Conservation (phyloP, 2,329 filamentous ascomycete species). For the Colletotrichum orchidophilum region DNA sequence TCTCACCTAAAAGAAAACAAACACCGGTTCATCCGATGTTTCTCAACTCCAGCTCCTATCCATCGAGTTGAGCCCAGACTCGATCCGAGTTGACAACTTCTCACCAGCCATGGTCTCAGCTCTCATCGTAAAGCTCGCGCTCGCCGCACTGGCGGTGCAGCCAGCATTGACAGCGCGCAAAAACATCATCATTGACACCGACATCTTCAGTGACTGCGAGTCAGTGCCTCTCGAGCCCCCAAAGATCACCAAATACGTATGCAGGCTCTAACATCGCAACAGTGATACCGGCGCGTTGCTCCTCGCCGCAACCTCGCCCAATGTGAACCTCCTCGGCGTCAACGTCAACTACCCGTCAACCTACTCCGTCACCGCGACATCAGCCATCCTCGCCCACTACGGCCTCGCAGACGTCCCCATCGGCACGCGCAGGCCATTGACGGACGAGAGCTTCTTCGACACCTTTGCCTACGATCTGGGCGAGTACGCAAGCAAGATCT, state of each 20-base stretch:
- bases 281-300: constrained; percentile 54
- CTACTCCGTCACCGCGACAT: constrained; percentile 52
- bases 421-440: constrained; percentile 50
- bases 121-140: neutral
- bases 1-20: neutral
- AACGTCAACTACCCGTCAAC: constrained; percentile 52
- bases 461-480: constrained; percentile 47
- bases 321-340: constrained; percentile 50
- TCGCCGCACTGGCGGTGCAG: neutral
- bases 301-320: constrained; percentile 48
- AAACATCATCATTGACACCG: constrained; percentile 56
- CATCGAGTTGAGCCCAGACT: neutral
- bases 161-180: constrained; percentile 36
- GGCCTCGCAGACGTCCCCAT: constrained; percentile 48
- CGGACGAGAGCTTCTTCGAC: constrained; percentile 55
- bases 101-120: neutral
- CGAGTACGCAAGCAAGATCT: constrained; percentile 57
- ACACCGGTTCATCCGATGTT: neutral
- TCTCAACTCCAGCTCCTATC: neutral
- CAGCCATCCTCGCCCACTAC: constrained; percentile 53
- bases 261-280: neutral
- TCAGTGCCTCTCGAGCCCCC: constrained; percentile 37
- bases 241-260: neutral
- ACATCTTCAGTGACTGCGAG: constrained; percentile 58
- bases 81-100: neutral